Base-by-base conservation (phyloP, 495 filamentous ascomycete genomes). In the Neurospora sublineolata region DNA sequence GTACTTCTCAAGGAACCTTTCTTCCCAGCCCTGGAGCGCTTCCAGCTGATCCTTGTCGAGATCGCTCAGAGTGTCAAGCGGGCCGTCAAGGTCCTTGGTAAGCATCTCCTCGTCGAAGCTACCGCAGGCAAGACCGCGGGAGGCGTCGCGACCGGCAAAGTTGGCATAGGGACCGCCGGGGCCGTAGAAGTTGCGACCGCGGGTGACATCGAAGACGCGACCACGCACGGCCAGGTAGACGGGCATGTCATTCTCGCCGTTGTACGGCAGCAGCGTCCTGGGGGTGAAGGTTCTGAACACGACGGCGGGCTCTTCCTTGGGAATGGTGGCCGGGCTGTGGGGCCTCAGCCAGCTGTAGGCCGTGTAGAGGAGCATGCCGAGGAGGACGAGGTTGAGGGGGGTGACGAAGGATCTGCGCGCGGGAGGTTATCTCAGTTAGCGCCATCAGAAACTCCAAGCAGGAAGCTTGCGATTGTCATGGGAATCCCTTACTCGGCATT, bases 91-190 rank as follows among this genome's bases (percentile, higher is more conserved):
- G 79, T 97, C 92, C 83, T 96, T 91, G 41, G 95, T 98, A 83
- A 98, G 82, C 95, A 98, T 97, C 5, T 93, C 91, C 84, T 93
- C 90, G 77, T 97, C 96, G 79, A 99, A 98, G 82, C 93, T 97
- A 74, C 93, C 92, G 81, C 87, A 92, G 4, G 95, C 96, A 73
- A 99, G 82, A 11, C 95, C 95, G 67, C 95, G 86, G 70, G 88
- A 92, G n/a, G 95, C 95, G 76, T 97, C 94, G n/a, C 93, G 88
- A 10, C 94, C 94, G 1, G 94, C 94, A 71, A 97, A 97, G 82
- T 97, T 97, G 79, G 89, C 90, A 80, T 97, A 97, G 6, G 93
- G 93, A 1, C 94, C 94, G 41, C 93, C 93, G 67, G 94, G 94
- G 37, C 94, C 94, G 79, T 97, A 97, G 82, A 97, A 97, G 81